Percentiles rank a stretch among this genome's conserved stretches.
These are phyloP conservation scores for Plantago lanceolata DNA, from an alignment of 305 asterid species.

Conservation along the genomic window DNA sequence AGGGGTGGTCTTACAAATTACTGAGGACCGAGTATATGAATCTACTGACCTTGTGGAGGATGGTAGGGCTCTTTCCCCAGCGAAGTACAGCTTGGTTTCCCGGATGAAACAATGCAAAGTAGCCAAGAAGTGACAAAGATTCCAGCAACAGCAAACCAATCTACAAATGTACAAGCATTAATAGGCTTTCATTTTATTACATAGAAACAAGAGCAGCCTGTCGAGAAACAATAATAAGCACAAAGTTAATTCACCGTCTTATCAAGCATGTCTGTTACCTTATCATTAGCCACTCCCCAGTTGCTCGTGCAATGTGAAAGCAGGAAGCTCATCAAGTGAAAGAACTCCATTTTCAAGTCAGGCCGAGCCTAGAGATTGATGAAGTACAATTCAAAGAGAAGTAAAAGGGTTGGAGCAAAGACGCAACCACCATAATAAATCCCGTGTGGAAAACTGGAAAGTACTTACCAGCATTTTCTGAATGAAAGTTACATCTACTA, in stretches of 20 bases:
- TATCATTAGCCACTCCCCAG: conserved; percentile 81
- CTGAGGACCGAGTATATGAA: too few species aligned
- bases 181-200: not conserved
- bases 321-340: conserved; percentile 91
- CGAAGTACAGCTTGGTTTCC: conserved; percentile 96
- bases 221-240: too few species aligned
- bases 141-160: conserved; percentile 78
- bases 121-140: conserved; percentile 82
- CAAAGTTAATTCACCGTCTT: too few species aligned
- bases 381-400: conserved; percentile 14
- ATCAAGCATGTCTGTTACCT: conserved; percentile 41
- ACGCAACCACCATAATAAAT: conserved; percentile 7
- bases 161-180: conserved; percentile 32
- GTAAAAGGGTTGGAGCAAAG: conserved; percentile 18
- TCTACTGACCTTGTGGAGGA: conserved; percentile 90
- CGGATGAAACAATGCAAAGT: conserved; percentile 77
- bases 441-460: conserved; percentile 5
- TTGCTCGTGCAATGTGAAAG: conserved; percentile 91
- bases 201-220: too few species aligned
- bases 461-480: conserved; percentile 87
- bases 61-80: conserved; percentile 99
- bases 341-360: conserved; percentile 95
- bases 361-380: conserved; percentile 71
- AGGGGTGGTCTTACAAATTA: too few species aligned
- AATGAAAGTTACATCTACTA: conserved; percentile 71